Evolutionary conservation across 2,329 filamentous ascomycete species (phyloP), one percentile per base, ranked within the genome.

Genomic region (Aspergillus transmontanensis): DNA sequence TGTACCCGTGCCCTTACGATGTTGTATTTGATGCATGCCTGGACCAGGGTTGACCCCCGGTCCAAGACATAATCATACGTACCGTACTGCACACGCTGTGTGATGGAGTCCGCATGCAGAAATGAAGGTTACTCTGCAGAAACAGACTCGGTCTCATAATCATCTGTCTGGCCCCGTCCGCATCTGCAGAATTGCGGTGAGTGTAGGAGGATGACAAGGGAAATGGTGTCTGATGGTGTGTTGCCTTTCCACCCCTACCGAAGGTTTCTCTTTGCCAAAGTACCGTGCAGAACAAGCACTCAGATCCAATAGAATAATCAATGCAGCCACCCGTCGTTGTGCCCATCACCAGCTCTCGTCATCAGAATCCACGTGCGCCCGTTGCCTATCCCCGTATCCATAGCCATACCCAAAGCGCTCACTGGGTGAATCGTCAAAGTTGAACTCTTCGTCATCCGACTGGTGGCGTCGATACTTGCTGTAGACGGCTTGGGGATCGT

Each of bases 391-490:
- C n/a, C 48, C 48, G 48, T 51, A 51, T 32, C 72, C 68, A 65
- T 61, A 67, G 21, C 68, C 68, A 66, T 61, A 67, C 21, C 68
- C 26, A 19, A 30, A 60, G 58, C 68, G 68, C 56, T 78, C 76
- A 61, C 69, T 74, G 23, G 71, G 74, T 45, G 72, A 78, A 48
- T 76, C 74, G 53, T 78, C 74, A 48, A 78, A 68, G 60, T 80
- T 79, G 67, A 73, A 82, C 23, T 81, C 78, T 59, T 83, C 81
- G 57, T 82, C 77, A 60, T 82, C 81, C 19, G 80, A 83, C 41
- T 67, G 72, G 48, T 76, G 75, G 59, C 72, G 71, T 57, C 79
- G 75, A 64, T 81, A 82, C 58, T 76, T 74, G 60, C 73, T 72
- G 63, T 79, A 79, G 21, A 75, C 71, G n/a, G 77, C 73, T 45